Evolutionary conservation across 257 asterid genomes (phyloP), one percentile per base, ranked within the genome.

Genomic region (Ilex asprella): DNA sequence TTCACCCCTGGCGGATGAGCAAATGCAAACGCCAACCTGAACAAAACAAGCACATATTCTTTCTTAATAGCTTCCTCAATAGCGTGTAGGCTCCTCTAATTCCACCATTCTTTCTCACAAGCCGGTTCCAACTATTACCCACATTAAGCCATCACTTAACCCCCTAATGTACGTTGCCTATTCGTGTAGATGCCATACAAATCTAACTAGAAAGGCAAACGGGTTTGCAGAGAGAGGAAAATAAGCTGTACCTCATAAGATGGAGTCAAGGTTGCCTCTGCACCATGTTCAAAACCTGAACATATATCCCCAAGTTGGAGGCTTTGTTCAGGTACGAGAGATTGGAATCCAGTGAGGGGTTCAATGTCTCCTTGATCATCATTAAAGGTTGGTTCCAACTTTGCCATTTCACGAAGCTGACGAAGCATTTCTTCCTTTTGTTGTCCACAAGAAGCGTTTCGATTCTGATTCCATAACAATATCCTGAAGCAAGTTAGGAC

Each of bases 401-500:
- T 82, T 0, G 88, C 87, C 84, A 88, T 66, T 69, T 79, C 83
- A 5, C 84, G 94, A 39, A 93, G 91, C 71, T 93, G 99, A 75
- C 47, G 1, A 57, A 89, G 81, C 59, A 93, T 82, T 53, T 89
- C 97, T 68, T 79, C 94, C 70, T 86, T 93, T 78, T 89, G 76
- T 71, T 78, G 79, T 27, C 99, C 99, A 71, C 95, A 93, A 0
- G 77, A 71, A 11, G 92, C 85, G 79, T 93, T 89, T 47, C 99
- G 93, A 61, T 93, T 93, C 99, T 93, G 76, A 69, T 59, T 56
- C 61, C 74, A 71, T 21, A 60, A 57, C 58, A 73, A 44, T 50
- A 70, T 32, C 49, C 61, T 58, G 3, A 49, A 56, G 35, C 31
- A 63, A 56, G 65, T 67, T 39, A 75, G 32, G 41, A 60, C 55